Evolutionary conservation across 1,284 basidiomycete species (phyloP), one percentile per base, ranked within the genome.

Genomic region (Irpex sp.): DNA sequence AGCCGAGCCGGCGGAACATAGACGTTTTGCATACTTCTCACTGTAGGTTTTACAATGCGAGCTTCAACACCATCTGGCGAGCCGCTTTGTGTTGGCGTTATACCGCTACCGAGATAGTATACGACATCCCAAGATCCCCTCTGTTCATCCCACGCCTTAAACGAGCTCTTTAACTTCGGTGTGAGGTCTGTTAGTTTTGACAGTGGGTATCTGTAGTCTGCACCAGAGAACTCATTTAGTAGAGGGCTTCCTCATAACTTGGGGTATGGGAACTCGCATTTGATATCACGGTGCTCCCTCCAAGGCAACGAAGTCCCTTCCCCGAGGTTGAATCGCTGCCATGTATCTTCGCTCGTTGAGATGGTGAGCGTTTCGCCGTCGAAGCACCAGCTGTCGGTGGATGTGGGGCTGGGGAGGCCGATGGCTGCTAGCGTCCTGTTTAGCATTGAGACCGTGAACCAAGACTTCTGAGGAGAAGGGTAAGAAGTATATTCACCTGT

Each of bases 341-440:
- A 87, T 1, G 82, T 81, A 14, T 75, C 72, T 68, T 82, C 83
- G 33, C 77, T 74, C 3, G 85, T 75, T n/a, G 74, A 80, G 18
- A 88, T 68, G 0, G 82, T 82, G 60, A 90, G 72, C 23, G 82
- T 62, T 2, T 83, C 83, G 1, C 78, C 72, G 65, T 88, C 87
- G 53, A 88, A 74, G 66, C 83, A 85, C 88, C 88, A 90, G 1
- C 75, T 77, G 61, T 87, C 85, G 47, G 83, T 80, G 28, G 65
- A 64, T 0, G 39, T 14, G 23, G 69, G 67, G 28, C 74, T 67
- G 4, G 67, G 39, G 3, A 73, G 70, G 3, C 76, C 67, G 36
- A 79, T 75, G 2, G 70, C 71, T 0, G 69, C 53, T 8, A 67
- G 23, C 16, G 61, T 62, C 16, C 69, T 67, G 28, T 28, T 3